phyloP scores from a whole-genome alignment of 768 basidiomycete species.

The Candolleomyces aberdarensis region DNA sequence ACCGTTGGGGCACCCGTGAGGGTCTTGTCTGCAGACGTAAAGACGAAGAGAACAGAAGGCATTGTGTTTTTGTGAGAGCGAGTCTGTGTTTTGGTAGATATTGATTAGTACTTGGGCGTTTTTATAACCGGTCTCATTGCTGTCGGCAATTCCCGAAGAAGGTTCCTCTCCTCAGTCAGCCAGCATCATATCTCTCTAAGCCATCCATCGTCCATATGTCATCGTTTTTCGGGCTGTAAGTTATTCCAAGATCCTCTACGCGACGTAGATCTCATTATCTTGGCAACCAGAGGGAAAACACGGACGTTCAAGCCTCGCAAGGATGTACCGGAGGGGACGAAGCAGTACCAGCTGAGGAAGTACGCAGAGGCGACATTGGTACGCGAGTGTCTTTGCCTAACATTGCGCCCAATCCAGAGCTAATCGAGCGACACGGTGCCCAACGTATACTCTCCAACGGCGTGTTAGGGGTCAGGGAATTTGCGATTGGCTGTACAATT shows the following conservation, averaged over 20 bases:
- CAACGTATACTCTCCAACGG: conserved; percentile 2
- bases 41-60: conserved; percentile 66
- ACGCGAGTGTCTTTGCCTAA: conserved; percentile 19
- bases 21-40: conserved; percentile 62
- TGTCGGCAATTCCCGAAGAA: conserved; percentile 16
- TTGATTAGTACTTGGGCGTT: too few species aligned
- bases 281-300: conserved; percentile 67
- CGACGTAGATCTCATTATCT: conserved; percentile 3
- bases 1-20: conserved; percentile 52
- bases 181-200: not conserved
- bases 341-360: conserved; percentile 97
- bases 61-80: conserved; percentile 14
- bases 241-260: conserved; percentile 9
- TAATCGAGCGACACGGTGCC: not conserved
- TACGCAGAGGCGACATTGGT: conserved; percentile 96
- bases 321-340: conserved; percentile 93
- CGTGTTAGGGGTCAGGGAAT: conserved; percentile 86
- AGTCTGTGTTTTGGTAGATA: too few species aligned
- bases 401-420: not conserved
- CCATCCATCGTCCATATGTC: conserved; percentile 49
- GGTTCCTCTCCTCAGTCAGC: too few species aligned
- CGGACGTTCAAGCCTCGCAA: conserved; percentile 96
- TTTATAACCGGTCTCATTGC: too few species aligned
- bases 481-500: conserved; percentile 87
- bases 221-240: conserved; percentile 87